These are phyloP conservation scores for Prototheca cutis DNA, from an alignment of 163 green algal species.

Conservation along the genomic window DNA sequence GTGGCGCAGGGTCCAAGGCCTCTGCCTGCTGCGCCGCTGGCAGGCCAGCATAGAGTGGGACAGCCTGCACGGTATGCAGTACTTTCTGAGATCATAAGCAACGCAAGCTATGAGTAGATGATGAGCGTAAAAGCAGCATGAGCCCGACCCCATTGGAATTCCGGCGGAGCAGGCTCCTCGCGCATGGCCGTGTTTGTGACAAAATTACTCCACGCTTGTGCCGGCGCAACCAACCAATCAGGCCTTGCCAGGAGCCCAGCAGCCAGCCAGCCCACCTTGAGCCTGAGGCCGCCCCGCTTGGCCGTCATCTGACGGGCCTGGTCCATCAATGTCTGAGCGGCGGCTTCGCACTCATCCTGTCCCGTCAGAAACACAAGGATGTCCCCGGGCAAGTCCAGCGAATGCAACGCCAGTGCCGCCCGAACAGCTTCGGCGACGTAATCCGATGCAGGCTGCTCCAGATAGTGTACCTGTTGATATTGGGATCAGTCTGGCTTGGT, in stretches of 20 bases:
- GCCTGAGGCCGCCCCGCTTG: background rate
- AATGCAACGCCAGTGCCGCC: constrained; percentile 68
- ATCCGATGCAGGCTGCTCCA: constrained; percentile 52
- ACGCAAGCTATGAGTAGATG: too few species aligned
- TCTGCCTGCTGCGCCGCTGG: constrained; percentile 48
- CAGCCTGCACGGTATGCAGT: too few species aligned
- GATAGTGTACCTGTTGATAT: constrained; percentile 87
- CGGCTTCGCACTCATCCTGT: constrained; percentile 34
- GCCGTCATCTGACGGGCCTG: constrained; percentile 31
- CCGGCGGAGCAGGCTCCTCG: too few species aligned
- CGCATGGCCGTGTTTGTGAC: too few species aligned
- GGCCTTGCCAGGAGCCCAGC: too few species aligned
- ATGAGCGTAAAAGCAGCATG: too few species aligned
- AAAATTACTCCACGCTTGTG: too few species aligned
- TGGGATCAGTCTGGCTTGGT: too few species aligned
- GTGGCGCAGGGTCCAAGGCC: constrained; percentile 57
- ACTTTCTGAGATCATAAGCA: too few species aligned
- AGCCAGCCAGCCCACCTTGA: background rate
- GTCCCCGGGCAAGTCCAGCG: constrained; percentile 70
- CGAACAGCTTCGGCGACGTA: constrained; percentile 70
- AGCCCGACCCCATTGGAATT: too few species aligned
- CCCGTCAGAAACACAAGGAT: constrained; percentile 86
- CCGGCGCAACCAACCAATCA: too few species aligned
- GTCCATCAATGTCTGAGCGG: constrained; percentile 48
- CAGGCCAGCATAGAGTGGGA: constrained; percentile 70